Evolutionary conservation across 2,329 filamentous ascomycete species (phyloP), one percentile per base, ranked within the genome.

Genomic region (Rachicladosporium sp.): DNA sequence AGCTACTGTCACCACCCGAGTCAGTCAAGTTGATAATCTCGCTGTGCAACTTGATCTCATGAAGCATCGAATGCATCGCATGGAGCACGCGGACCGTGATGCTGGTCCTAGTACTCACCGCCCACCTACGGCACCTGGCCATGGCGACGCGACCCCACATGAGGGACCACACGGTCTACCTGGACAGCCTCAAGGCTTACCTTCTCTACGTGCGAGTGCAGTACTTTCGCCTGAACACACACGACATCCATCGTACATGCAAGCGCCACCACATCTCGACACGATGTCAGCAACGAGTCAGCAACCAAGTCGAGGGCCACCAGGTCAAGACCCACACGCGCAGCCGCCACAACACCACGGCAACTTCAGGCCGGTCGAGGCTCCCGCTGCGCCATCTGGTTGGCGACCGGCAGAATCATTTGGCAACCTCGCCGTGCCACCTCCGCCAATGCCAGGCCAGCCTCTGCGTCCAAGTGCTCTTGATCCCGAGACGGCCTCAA

Each of bases 1-100:
- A 2, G 51, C 56, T 36, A 51, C 51, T 19, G 52, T 69, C 15
- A 58, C 62, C 6, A 57, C 56, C 35, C 66, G 66, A 48, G 60
- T 61, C 6, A 64, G 61, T 27, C 67, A 70, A 43, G 54, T 70
- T 8, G 67, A 70, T 38, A 60, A 54, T 4, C 44, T 71, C 34
- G 67, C 62, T 45, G 56, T 70, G 46, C 63, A 65, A 36, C 51
- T 70, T 8, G 65, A 69, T 36, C 61, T 70, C 9, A 55, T 71
- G 52, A 68, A 66, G 51, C 64, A 65, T 40, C 64, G 63, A 34
- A 53, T 70, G 13, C 64, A 52, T 44, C 50, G 56, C 10, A 44
- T 58, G 32, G 57, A 60, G 33, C 23, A 27, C 23, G 7, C 23
- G 23, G 23, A 27, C 23, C 23, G 23, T 48, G 23, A 27, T 27